A percentile compares a stretch with the other conserved stretches of the same genome.
Conservation (phyloP, 176 grass and related monocot genomes). For the Cymbopogon citratus region DNA sequence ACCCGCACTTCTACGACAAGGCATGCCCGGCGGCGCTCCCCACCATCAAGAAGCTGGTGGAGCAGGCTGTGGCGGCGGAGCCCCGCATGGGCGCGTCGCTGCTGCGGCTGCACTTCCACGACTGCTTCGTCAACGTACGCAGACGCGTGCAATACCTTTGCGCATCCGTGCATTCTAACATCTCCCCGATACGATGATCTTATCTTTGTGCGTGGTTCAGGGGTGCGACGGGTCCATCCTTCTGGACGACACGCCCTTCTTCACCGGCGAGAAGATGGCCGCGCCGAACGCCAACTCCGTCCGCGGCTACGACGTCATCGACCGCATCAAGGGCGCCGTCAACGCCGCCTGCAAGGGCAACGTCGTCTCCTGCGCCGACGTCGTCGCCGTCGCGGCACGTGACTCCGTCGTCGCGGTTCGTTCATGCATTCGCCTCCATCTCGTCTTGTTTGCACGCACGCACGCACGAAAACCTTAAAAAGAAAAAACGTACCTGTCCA, state of each 20-base stretch:
- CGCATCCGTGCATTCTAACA: not conserved
- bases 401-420: constrained; percentile 69
- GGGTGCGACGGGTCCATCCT: constrained; percentile 81
- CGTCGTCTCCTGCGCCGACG: constrained; percentile 74
- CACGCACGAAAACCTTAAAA: not conserved
- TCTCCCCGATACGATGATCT: not conserved
- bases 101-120: constrained; percentile 80
- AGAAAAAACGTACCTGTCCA: not conserved
- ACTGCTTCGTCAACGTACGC: constrained; percentile 71
- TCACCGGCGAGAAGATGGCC: constrained; percentile 75
- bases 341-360: constrained; percentile 50
- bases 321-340: constrained; percentile 64
- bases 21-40: constrained; percentile 58
- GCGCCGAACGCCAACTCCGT: constrained; percentile 58
- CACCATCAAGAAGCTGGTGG: constrained; percentile 41
- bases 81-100: constrained; percentile 78
- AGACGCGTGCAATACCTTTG: too few relatives aligned
- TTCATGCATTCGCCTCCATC: not conserved
- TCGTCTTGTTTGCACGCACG: not conserved
- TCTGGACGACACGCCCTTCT: constrained; percentile 70
- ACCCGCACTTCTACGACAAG: constrained; percentile 59
- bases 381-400: constrained; percentile 55
- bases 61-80: constrained; percentile 47
- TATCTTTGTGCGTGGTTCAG: constrained; percentile 6
- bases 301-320: constrained; percentile 71